Percentiles rank a stretch among this genome's conserved stretches.
phyloP scores from a whole-genome alignment of 2,329 filamentous ascomycete species.

The Ophiostoma triangulosporum region DNA sequence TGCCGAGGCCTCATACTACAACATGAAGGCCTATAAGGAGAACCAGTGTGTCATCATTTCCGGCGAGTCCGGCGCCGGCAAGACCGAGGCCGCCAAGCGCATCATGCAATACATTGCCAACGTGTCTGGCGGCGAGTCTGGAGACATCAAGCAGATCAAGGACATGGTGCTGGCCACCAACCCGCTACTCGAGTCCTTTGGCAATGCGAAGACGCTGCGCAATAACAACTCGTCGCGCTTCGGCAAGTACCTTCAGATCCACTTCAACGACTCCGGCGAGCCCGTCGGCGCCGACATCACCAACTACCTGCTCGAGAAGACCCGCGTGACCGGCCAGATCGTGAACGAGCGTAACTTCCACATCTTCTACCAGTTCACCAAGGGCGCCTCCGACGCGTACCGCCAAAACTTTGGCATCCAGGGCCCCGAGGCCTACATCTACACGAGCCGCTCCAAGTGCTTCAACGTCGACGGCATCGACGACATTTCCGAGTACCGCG shows the following conservation, averaged over 20 bases:
- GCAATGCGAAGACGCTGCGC: conserved; percentile 91
- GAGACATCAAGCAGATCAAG: conserved; percentile 91
- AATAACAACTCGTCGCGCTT: conserved; percentile 99
- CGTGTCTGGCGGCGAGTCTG: conserved; percentile 64
- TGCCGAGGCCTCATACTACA: conserved; percentile 92
- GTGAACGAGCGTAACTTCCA: conserved; percentile 95
- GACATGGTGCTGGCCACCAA: conserved; percentile 99
- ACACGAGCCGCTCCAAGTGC: conserved; percentile 90
- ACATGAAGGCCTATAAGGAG: conserved; percentile 99
- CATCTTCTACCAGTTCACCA: conserved; percentile 98
- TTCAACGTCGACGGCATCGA: conserved; percentile 90
- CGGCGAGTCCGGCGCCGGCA: conserved; percentile 93
- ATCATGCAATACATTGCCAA: conserved; percentile 99
- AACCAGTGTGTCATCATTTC: conserved; percentile 99
- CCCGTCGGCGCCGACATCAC: conserved; percentile 95
- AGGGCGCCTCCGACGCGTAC: conserved; percentile 79
- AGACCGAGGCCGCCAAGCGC: conserved; percentile 95
- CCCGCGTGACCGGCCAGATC: conserved; percentile 89
- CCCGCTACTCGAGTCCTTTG: conserved; percentile 90
- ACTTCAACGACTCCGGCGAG: conserved; percentile 86
- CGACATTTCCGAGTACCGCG: conserved; percentile 74
- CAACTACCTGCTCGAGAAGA: conserved; percentile 94
- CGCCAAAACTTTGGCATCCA: conserved; percentile 82
- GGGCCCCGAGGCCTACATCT: conserved; percentile 81
- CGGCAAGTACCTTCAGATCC: conserved; percentile 94